Evolutionary conservation across 495 filamentous ascomycete genomes (phyloP).

Genomic region (Tetracladium marchalianum): DNA sequence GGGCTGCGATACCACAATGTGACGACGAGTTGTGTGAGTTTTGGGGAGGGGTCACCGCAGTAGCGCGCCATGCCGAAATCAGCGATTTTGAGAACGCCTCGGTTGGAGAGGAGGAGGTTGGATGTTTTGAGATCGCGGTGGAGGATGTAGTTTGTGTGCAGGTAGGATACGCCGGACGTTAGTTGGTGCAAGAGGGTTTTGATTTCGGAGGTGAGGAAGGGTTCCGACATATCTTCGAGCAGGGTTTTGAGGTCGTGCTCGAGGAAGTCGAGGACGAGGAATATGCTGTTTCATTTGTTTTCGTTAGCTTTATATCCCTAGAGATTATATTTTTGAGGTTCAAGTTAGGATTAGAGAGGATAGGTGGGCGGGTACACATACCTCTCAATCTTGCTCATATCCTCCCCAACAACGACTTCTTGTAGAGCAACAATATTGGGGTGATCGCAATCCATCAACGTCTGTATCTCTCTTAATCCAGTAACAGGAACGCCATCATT

Average conservation of each 20-base stretch:
- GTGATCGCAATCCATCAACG: conserved; percentile 47
- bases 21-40: conserved; percentile 88
- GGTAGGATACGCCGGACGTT: conserved; percentile 68
- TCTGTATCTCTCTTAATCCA: conserved; percentile 76
- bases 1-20: conserved; percentile 96
- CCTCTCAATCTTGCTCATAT: conserved; percentile 56
- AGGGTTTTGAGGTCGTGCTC: conserved; percentile 96
- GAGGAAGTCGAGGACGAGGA: conserved; percentile 94
- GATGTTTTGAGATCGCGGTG: conserved; percentile 96
- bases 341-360: not conserved
- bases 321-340: too few species aligned
- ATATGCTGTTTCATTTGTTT: conserved; percentile 49
- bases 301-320: conserved; percentile 2
- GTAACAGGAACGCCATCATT: conserved; percentile 88
- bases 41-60: conserved; percentile 69
- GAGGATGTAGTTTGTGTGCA: conserved; percentile 87
- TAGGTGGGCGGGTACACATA: conserved; percentile 31
- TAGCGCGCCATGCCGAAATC: conserved; percentile 98
- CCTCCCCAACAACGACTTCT: conserved; percentile 79
- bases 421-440: conserved; percentile 66
- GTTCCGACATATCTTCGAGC: conserved; percentile 86
- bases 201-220: conserved; percentile 85
- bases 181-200: conserved; percentile 87
- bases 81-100: conserved; percentile 88
- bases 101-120: conserved; percentile 92